These are phyloP conservation scores for Ophiostoma fasciatum DNA, from an alignment of 2,329 filamentous ascomycete genomes.

Conservation along the genomic window DNA sequence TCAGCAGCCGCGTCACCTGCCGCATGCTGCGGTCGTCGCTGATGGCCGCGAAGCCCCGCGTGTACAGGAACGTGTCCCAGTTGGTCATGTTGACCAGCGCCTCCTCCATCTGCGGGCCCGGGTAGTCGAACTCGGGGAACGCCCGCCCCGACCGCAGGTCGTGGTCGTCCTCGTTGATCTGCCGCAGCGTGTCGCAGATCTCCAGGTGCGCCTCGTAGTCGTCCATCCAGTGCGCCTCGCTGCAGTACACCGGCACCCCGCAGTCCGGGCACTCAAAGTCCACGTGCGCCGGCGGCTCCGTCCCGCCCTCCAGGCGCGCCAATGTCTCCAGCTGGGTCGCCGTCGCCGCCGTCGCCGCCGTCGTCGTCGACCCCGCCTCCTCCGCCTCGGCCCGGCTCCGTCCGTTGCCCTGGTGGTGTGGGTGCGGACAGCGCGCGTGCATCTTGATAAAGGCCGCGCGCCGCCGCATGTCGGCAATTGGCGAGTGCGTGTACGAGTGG, in stretches of 20 bases:
- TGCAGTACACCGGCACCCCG: conserved; percentile 86
- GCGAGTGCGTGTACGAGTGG: conserved; percentile 80
- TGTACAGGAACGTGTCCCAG: conserved; percentile 96
- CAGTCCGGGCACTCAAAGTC: conserved; percentile 94
- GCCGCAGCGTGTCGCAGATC: conserved; percentile 76
- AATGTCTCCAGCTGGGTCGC: conserved; percentile 9
- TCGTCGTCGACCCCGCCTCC: neutral
- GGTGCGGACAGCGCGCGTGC: conserved; percentile 87
- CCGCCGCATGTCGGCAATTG: conserved; percentile 72
- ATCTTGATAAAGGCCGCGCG: conserved; percentile 85
- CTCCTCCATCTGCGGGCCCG: conserved; percentile 79
- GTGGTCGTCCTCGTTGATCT: conserved; percentile 98
- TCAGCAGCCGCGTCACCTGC: conserved; percentile 83
- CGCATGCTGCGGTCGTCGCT: conserved; percentile 83
- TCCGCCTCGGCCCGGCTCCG: neutral
- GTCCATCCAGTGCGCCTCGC: conserved; percentile 86
- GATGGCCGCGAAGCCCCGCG: conserved; percentile 77
- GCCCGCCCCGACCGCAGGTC: conserved; percentile 79
- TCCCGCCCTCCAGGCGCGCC: conserved; percentile 22
- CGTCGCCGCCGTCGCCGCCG: too few species aligned
- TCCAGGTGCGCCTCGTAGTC: conserved; percentile 89
- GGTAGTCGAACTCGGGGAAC: conserved; percentile 90
- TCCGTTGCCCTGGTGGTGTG: conserved; percentile 53
- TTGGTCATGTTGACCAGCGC: conserved; percentile 93
- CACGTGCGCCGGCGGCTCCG: conserved; percentile 62